Base-by-base conservation (phyloP, 2,329 filamentous ascomycete species). In the Diplodia seriata region DNA sequence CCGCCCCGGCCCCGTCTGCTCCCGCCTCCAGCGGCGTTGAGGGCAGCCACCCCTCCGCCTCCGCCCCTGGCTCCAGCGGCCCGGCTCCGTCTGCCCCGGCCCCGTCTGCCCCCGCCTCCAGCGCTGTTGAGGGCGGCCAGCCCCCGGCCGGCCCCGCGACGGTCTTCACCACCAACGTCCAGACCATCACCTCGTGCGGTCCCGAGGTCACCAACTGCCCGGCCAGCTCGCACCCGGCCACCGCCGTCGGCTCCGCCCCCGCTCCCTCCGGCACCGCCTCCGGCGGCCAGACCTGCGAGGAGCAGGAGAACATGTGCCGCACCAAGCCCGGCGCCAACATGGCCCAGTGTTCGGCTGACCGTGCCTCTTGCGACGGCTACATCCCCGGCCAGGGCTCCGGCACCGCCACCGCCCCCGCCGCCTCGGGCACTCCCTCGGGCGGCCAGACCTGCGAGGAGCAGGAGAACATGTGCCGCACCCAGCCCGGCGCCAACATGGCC, bases 161-260 rank as follows among this genome's bases (percentile, higher is more conserved):
- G 33, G 49, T 68, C 49, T 62, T 47, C 66, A 23, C 23, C n/a
- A 66, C 69, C 33, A n/a, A 64, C 15, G 40, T 50, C 29, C 31
- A 67, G 56, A 57, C 65, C 63, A 62, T 69, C 59, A 57, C 67
- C 68, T 66, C 67, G 40, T 62, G 66, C 67, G 59, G 56, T 38
- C 51, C 54, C 40, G 57, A 65, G 23, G 64, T 70, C 67, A 69
- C 69, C 63, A 67, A 68, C 68, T 59, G 20, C 56, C 56, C 38
- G 23, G 56, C 38, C 49, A n/a, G 43, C 43, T 20, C 43, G 18
- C 43, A 47, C 43, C 43, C 43, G 43, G 43, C 56, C 56, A 47
- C 38, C 8, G 23, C 7, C 56, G 43, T 20, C 26, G 23, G 12
- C 40, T 33, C 40, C 29, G 57, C 36, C 23, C 54, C 54, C 15